Base-by-base conservation (phyloP, 805 yeast genomes). In the Wickerhamomyces alni region DNA sequence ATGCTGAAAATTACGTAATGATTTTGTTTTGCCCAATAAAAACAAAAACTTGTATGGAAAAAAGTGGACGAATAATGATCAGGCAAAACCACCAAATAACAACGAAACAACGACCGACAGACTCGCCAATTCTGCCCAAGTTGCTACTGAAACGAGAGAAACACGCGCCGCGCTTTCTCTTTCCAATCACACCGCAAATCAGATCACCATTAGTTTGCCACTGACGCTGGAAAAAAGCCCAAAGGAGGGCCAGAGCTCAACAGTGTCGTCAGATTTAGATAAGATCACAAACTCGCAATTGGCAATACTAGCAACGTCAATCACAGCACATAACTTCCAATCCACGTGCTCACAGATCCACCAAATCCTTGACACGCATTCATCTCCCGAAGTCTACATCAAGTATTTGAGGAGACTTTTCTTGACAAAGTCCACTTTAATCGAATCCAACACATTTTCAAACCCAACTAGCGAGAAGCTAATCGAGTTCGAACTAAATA, bases 221-320 rank as follows among this genome's bases (percentile, higher is more conserved):
- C 33, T 27, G 17, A 29, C 25, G 30, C 25, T 16, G n/a, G 38
- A 31, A 29, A 40, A 10, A 9, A 40, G 51, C 51, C 51, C 51
- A 41, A n/a, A 34, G 12, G 37, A 43, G 51, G 51, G 50, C 51
- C 42, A 35, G 21, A 33, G 28, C 34, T 27, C 43, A 29, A 43
- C 36, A 22, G 36, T 27, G 16, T 34, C 42, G 30, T 17, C 35
- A 15, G 50, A 48, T 41, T 40, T 45, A 39, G 42, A 38, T 25
- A 54, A 51, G 52, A 72, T 74, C 37, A 59, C 70, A 33, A 53
- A 69, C 42, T 70, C 77, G 27, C 87, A 81, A 58, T 53, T 81
- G 31, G 66, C 74, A 16, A 65, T 80, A 36, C 59, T 79, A 36
- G 61, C 72, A 36, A 62, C 74, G 29, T 68, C 74, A 17, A 59